phyloP scores from a whole-genome alignment of 352 stramenopile species.

The Aphanomyces stellatus region DNA sequence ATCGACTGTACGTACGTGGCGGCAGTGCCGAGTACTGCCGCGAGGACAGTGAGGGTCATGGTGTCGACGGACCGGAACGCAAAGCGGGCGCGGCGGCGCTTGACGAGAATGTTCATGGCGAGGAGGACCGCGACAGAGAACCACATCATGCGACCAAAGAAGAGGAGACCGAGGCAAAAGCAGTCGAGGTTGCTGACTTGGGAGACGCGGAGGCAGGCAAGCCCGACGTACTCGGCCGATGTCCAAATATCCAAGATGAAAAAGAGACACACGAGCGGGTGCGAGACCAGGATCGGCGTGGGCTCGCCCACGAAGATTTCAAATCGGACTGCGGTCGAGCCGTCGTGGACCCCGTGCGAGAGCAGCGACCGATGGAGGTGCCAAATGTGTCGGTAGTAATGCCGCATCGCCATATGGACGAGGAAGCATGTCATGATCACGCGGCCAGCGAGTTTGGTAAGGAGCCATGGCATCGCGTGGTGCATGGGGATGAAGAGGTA shows the following conservation, averaged over 20 bases:
- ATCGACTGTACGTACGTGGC: too few relatives aligned
- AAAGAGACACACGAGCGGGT: neutral
- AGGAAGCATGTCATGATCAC: neutral
- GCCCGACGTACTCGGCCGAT: neutral
- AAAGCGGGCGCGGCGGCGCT: too few relatives aligned
- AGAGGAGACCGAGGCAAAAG: neutral
- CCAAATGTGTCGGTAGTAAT: neutral
- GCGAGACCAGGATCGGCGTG: neutral
- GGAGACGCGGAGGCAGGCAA: neutral
- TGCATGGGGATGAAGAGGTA: neutral
- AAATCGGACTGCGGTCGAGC: neutral
- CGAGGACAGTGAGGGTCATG: too few relatives aligned
- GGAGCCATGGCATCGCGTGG: neutral
- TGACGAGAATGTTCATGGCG: too few relatives aligned
- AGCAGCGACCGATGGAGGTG: neutral
- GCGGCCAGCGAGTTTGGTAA: neutral
- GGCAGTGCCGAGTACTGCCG: too few relatives aligned
- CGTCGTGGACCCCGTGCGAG: neutral
- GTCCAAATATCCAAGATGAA: conserved; percentile 14
- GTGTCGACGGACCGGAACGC: too few relatives aligned
- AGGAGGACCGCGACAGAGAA: neutral
- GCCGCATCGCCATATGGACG: neutral
- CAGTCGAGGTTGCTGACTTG: neutral
- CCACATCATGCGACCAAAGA: conserved; percentile 4
- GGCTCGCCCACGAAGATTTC: conserved; percentile 5